phyloP scores from a whole-genome alignment of 768 basidiomycete genomes.

The Collybia nuda region DNA sequence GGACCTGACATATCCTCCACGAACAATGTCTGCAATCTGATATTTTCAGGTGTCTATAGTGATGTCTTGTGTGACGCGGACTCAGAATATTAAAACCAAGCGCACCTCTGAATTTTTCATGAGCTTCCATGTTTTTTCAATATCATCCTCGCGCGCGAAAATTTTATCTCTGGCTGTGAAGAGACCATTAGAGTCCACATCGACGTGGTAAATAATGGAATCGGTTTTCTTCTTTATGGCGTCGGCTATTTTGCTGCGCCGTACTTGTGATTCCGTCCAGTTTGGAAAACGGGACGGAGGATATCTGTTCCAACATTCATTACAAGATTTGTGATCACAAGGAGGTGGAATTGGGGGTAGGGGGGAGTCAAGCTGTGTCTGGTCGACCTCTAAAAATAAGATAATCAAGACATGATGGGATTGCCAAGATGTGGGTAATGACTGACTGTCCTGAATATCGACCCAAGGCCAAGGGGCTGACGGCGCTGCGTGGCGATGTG shows the following conservation, averaged over 20 bases:
- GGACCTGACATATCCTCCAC: slow-evolving; percentile 52
- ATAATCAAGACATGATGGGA: neutral
- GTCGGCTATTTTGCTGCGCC: slow-evolving; percentile 36
- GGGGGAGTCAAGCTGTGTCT: slow-evolving; percentile 27
- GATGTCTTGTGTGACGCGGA: no score
- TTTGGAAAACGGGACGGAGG: slow-evolving; percentile 53
- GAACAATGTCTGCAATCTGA: slow-evolving; percentile 51
- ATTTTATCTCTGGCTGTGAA: slow-evolving; percentile 31
- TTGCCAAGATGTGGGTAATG: neutral
- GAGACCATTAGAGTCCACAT: slow-evolving; percentile 35
- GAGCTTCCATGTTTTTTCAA: slow-evolving; percentile 35
- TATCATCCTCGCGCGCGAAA: slow-evolving; percentile 16
- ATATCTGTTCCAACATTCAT: slow-evolving; percentile 39
- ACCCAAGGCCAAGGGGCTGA: slow-evolving; percentile 51
- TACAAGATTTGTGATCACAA: slow-evolving; percentile 36
- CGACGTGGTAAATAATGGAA: slow-evolving; percentile 37
- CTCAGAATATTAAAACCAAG: slow-evolving; percentile 2
- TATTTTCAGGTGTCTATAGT: slow-evolving; percentile 29
- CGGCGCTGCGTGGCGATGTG: slow-evolving; percentile 45
- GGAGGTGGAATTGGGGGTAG: slow-evolving; percentile 32
- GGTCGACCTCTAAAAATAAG: slow-evolving; percentile 30
- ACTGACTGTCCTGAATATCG: slow-evolving; percentile 36
- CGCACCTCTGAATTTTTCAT: slow-evolving; percentile 35
- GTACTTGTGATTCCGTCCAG: slow-evolving; percentile 49
- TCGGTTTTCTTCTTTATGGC: slow-evolving; percentile 24